Evolutionary conservation across 192 early-diverging fungal genomes (phyloP).

Genomic region (Globomyces pollinis-pini): DNA sequence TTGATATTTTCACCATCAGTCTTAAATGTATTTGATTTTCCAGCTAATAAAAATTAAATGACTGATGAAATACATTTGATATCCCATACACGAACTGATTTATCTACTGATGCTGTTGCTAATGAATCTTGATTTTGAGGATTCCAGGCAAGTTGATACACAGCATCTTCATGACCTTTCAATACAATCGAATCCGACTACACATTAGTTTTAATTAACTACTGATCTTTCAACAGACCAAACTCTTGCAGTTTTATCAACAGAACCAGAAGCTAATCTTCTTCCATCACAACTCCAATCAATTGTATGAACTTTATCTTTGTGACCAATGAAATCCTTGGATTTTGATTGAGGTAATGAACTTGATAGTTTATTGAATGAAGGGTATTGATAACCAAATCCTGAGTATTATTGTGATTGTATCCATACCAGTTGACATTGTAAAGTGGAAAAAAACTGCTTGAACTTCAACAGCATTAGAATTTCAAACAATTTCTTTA

Average conservation of each 20-base stretch:
- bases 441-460: too few relatives aligned
- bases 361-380: too few relatives aligned
- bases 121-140: constrained; percentile 62
- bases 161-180: constrained; percentile 67
- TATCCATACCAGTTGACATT: too few relatives aligned
- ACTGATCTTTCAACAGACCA: neutral
- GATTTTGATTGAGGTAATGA: too few relatives aligned
- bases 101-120: constrained; percentile 71
- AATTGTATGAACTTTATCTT: neutral
- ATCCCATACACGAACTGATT: constrained; percentile 76
- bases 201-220: constrained; percentile 16
- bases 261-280: neutral
- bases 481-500: too few relatives aligned
- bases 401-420: too few relatives aligned
- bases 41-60: constrained; percentile 23
- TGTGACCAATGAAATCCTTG: constrained; percentile 12
- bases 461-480: too few relatives aligned
- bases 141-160: constrained; percentile 75
- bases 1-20: constrained; percentile 82
- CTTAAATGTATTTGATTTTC: constrained; percentile 34
- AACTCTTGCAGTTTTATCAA: constrained; percentile 5
- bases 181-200: constrained; percentile 57
- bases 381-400: too few relatives aligned
- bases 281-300: constrained; percentile 12
- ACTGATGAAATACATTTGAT: constrained; percentile 42